Percentiles rank a stretch among this genome's conserved stretches.
Conservation (phyloP, 257 asterid species). For the Thymus mandschuricus region DNA sequence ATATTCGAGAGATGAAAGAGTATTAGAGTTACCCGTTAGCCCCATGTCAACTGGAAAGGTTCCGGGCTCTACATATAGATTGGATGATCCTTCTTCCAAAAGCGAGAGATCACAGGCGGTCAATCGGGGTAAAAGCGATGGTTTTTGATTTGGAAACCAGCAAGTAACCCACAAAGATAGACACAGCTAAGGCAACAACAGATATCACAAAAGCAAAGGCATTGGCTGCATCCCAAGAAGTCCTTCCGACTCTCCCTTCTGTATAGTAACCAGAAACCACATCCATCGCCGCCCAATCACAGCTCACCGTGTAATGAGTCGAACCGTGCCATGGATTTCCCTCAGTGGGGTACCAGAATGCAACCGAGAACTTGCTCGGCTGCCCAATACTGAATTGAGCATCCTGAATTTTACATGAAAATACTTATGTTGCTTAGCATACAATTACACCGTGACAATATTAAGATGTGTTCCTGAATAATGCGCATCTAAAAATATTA, state of each 20-base stretch:
- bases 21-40: background rate
- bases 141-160: conserved; percentile 54
- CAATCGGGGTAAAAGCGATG: conserved; percentile 59
- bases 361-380: conserved; percentile 73
- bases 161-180: conserved; percentile 63
- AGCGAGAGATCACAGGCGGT: conserved; percentile 33
- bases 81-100: background rate
- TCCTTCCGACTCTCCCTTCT: conserved; percentile 32
- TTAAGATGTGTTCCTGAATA: background rate
- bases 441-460: background rate
- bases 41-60: too few species aligned
- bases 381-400: conserved; percentile 73
- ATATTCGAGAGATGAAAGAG: background rate
- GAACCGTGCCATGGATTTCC: conserved; percentile 85
- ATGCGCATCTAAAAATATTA: background rate
- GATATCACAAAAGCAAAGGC: conserved; percentile 77
- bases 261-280: conserved; percentile 47
- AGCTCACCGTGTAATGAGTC: conserved; percentile 68
- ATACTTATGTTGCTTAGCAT: background rate
- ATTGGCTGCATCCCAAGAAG: conserved; percentile 77
- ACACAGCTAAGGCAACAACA: conserved; percentile 58
- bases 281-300: conserved; percentile 75
- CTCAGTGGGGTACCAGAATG: conserved; percentile 71
- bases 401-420: conserved; percentile 49
- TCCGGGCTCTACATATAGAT: too few species aligned